Percentiles rank a stretch among this genome's conserved stretches.
These are phyloP conservation scores for Sphenostylis stenocarpa DNA, from an alignment of 306 rosid genomes.

Conservation along the genomic window DNA sequence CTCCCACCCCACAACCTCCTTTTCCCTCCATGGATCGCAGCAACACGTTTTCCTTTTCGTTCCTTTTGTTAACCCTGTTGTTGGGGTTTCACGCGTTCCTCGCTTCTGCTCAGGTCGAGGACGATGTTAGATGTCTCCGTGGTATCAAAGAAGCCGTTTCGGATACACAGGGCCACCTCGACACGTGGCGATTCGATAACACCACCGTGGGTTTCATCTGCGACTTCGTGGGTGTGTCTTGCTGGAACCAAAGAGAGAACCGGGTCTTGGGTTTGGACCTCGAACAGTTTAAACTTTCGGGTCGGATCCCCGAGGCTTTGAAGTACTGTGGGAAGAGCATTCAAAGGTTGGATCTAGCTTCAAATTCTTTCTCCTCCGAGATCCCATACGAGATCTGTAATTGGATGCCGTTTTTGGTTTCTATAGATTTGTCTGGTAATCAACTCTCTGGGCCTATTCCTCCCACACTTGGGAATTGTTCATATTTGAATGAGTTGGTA, in stretches of 20 bases:
- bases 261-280: constrained; percentile 60
- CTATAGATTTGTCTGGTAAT: constrained; percentile 64
- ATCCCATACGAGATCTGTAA: constrained; percentile 64
- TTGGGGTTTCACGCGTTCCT: constrained; percentile 15
- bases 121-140: constrained; percentile 59
- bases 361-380: constrained; percentile 48
- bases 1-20: neutral
- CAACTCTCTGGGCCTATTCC: constrained; percentile 62
- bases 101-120: constrained; percentile 38
- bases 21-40: constrained; percentile 13
- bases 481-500: constrained; percentile 55
- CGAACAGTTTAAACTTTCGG: constrained; percentile 52
- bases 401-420: constrained; percentile 74
- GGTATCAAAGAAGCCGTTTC: constrained; percentile 43
- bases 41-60: neutral
- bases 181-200: constrained; percentile 66
- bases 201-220: constrained; percentile 60
- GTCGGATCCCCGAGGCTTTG: constrained; percentile 54
- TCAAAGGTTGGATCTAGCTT: constrained; percentile 66
- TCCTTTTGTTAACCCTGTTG: constrained; percentile 21
- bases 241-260: constrained; percentile 84
- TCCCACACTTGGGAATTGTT: constrained; percentile 48
- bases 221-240: constrained; percentile 57
- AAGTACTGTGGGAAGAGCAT: constrained; percentile 62
- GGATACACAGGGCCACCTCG: constrained; percentile 42